Base-by-base conservation (phyloP, 2,329 filamentous ascomycete genomes). In the Aspergillus puulaauensis region DNA sequence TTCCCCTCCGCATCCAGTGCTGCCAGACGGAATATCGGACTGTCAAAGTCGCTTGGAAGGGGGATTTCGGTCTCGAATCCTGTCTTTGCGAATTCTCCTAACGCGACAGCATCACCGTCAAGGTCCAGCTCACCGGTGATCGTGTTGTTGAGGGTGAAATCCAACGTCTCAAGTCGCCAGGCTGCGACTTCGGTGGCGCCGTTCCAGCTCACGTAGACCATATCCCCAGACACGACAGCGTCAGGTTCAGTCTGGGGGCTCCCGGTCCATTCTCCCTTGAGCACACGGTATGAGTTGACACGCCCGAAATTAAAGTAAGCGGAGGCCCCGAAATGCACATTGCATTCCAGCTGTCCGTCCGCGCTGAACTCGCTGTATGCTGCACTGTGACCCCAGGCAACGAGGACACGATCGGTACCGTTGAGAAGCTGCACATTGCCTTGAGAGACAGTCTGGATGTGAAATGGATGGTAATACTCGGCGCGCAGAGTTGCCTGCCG, bases 271-370 rank as follows among this genome's bases (percentile, higher is more conserved):
- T 79, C 73, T 3, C 59, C 61, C 64, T 83, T 83, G 72, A 82
- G 81, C 0, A 78, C 80, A 17, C 84, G 79, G 64, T 87, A 87
- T 52, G 81, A 84, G 67, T 82, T 78, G 2, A 83, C 77, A 9
- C 77, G 66, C 45, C 80, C 75, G 27, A 82, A 69, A 9, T 70
- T 68, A 57, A 82, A 67, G 49, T 75, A 70, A 40, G 80, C 76
- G 19, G 78, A 83, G 37, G 79, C 79, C 14, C 74, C 78, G 6
- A 74, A 76, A 8, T 68, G 63, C 24, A 60, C 62, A 41, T 71
- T 56, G 49, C 68, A 71, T 39, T 68, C 35, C 9, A 71, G 23
- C 11, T 64, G 58, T 2, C 68, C 68, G 6, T 66, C 57, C 2
- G 46, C 41, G 5, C 60, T 65, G 53, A 64, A 83, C 64, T 85